Evolutionary conservation across 164 flowering plant genomes (phyloP).

Genomic region (Vitis riparia): DNA sequence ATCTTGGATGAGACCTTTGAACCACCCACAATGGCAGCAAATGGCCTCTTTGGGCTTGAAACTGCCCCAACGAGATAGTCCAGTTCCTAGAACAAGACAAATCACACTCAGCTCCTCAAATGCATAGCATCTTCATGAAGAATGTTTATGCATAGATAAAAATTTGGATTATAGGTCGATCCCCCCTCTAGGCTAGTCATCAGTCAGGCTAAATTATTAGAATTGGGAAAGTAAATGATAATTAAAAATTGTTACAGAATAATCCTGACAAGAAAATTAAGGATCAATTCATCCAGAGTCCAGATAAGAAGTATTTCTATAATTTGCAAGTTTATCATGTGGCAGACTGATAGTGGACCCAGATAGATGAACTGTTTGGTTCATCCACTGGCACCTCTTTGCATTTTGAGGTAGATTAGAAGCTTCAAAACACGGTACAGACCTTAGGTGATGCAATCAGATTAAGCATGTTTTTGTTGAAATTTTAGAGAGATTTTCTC

Average conservation of each 20-base stretch:
- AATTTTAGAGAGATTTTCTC: background rate
- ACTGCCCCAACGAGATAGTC: slow-evolving; percentile 83
- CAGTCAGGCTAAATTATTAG: no score
- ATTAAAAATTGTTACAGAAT: background rate
- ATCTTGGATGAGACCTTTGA: slow-evolving; percentile 83
- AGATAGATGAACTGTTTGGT: background rate
- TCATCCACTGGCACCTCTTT: background rate
- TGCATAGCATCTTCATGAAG: no score
- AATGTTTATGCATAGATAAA: background rate
- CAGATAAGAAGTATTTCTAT: background rate
- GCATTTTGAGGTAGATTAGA: background rate
- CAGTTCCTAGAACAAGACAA: slow-evolving; percentile 47
- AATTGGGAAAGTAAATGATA: background rate
- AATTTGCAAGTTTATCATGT: background rate
- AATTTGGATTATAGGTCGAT: background rate
- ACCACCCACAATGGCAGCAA: slow-evolving; percentile 89
- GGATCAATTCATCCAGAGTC: background rate
- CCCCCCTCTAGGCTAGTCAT: no score
- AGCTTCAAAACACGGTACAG: background rate
- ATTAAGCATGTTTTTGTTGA: background rate
- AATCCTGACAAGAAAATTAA: background rate
- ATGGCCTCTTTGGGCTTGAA: slow-evolving; percentile 75
- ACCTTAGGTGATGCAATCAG: background rate
- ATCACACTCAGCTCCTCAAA: no score
- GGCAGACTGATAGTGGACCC: background rate